A percentile compares a stretch with the other conserved stretches of the same genome.
phyloP scores from a whole-genome alignment of 2,329 filamentous ascomycete species.

The Aspergillus pseudoviridinutans region DNA sequence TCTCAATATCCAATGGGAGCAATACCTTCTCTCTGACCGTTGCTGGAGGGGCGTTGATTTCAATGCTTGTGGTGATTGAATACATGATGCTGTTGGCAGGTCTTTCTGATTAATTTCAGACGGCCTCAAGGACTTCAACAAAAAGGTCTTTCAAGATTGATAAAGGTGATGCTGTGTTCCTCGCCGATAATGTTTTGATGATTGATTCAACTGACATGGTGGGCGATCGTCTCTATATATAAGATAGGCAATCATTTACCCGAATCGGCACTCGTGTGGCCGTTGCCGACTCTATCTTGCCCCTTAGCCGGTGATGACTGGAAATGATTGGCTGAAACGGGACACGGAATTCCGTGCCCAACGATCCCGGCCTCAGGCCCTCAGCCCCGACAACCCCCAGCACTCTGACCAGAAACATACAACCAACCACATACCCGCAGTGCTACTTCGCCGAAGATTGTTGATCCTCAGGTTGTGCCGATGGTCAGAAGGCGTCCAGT shows the following conservation, averaged over 20 bases:
- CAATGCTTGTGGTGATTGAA: conserved; percentile 1
- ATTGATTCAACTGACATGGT: too few species aligned
- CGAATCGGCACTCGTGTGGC: background rate
- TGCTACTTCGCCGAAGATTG: background rate
- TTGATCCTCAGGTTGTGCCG: background rate
- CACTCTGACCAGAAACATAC: background rate
- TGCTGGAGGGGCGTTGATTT: conserved; percentile 5
- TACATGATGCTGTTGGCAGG: background rate
- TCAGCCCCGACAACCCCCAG: too few species aligned
- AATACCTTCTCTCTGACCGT: conserved; percentile 7
- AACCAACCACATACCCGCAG: background rate
- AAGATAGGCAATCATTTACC: too few species aligned
- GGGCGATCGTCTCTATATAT: too few species aligned
- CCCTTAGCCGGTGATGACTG: too few species aligned
- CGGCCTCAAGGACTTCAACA: too few species aligned
- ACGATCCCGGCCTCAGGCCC: too few species aligned
- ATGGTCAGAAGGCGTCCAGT: background rate
- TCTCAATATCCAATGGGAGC: background rate
- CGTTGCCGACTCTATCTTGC: background rate
- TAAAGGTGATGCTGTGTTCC: background rate
- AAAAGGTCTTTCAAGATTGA: too few species aligned
- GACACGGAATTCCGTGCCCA: conserved; percentile 3
- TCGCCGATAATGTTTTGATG: background rate
- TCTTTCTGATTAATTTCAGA: background rate
- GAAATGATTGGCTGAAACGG: background rate